Base-by-base conservation (phyloP, 2,329 filamentous ascomycete species). In the Penicillium crustosum region DNA sequence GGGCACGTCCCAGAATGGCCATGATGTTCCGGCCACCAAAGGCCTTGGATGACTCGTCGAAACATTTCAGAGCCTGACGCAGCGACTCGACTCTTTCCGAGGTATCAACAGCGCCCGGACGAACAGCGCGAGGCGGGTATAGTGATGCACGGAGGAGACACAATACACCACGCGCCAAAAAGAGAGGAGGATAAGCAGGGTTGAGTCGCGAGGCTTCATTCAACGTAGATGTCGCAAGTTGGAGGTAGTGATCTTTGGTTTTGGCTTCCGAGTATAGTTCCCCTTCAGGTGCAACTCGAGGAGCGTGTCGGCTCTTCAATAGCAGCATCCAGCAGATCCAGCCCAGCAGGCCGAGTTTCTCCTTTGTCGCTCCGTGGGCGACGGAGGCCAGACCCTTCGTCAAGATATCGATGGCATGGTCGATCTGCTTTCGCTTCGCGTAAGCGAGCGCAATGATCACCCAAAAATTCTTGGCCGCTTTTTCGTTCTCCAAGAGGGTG, bases 401-500 rank as follows among this genome's bases (percentile, higher is more conserved):
- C 65, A 89, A 75, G 54, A 89, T 86, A 61, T 88, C 86, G 60
- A 89, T 84, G 51, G 86, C 86, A 78, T 94, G 90, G 71, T 97
- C 93, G 61, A 94, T 86, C 78, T 96, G 96, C 71, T 89, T 88
- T 78, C 96, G 91, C 79, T 97, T 99, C 41, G 94, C 93, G 72
- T 99, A 99, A 48, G 93, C 93, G 58, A 97, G 83, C 42, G 95
- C 90, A 65, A 97, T 94, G n/a, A 91, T 93, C 82, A 99, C 93
- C 95, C 95, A 99, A 67, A 95, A 95, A 52, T 88, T 91, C 69
- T 93, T 92, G 38, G 91, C 89, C 17, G 92, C 93, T 70, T 89
- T 87, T 75, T 99, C 95, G 70, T 94, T 96, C 78, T 99, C 93
- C 62, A 99, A 86, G 50, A 99, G 83, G 31, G 91, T 94, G 75